Base-by-base conservation (phyloP, 2,329 filamentous ascomycete genomes). In the Basipetospora chlamydospora region DNA sequence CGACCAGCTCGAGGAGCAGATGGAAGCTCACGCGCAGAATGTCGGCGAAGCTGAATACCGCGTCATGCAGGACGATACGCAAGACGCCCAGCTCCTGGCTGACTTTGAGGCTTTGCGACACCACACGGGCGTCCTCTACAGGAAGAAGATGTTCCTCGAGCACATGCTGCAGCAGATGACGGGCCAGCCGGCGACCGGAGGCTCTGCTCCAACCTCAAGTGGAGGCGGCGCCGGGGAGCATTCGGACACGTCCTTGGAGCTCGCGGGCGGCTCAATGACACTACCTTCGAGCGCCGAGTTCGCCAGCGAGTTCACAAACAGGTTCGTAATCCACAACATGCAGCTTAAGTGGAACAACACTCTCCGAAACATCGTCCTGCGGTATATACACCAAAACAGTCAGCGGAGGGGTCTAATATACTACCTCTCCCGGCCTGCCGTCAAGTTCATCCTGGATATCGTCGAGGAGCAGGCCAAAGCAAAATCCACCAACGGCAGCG, bases 281-380 rank as follows among this genome's bases (percentile, higher is more conserved):
- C 70, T 79, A 2, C 74, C 77, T 3, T 73, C 79, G 1, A 72
- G 78, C 3, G 73, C 81, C 12, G 86, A 95, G 45, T 88, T 88
- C 46, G 78, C 83, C 33, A 94, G 82, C 55, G 87, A 96, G 52
- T 98, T 95, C 64, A 90, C 92, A 54, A 98, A 98, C 51, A 81
- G 90, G 2, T 98, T 98, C 61, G 88, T 96, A 47, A 81, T 98
- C 36, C 90, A 98, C 63, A 98, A 98, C 49, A 73, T 92, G 53
- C 90, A 98, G 50, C 64, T 98, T 39, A 98, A 98, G 57, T 98
- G 90, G 90, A 96, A 94, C 61, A 98, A 98, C 48, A 74, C 87
- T 9, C 61, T 98, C 26, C 77, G 90, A 41, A 96, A 98, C 51
- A 95, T 95, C 49, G 90, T 98, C 34, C 70, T 98, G 28, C 83